Evolutionary conservation across 257 asterid genomes (phyloP).

Genomic region (Lantana camara): DNA sequence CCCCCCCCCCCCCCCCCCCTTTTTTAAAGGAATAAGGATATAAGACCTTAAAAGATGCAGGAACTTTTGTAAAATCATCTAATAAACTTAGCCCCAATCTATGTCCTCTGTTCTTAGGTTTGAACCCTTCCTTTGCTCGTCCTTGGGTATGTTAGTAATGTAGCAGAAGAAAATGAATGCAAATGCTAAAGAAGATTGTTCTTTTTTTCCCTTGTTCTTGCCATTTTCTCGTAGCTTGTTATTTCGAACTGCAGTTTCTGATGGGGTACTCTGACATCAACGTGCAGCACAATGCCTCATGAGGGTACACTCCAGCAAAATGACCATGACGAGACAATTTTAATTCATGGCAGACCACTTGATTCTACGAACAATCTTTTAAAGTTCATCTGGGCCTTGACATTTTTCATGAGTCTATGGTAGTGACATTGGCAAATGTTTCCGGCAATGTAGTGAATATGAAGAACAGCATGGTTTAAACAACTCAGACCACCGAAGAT

Average conservation of each 20-base stretch:
- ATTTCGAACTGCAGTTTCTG: not conserved
- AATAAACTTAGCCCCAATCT: not conserved
- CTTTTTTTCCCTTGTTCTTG: not conserved
- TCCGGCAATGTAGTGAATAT: conserved; percentile 7
- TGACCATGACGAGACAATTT: conserved; percentile 6
- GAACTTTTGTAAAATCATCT: not conserved
- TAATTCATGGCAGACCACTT: conserved; percentile 7
- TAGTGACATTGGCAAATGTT: conserved; percentile 1
- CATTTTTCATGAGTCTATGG: not conserved
- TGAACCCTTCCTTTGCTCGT: too few relatives aligned
- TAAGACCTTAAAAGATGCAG: not conserved
- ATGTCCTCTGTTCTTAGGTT: not conserved
- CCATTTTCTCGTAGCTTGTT: not conserved
- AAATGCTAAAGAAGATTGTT: not conserved
- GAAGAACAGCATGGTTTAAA: conserved; percentile 5
- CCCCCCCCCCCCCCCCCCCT: too few relatives aligned
- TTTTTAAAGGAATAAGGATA: too few relatives aligned
- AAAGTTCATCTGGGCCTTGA: not conserved
- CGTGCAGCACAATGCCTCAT: conserved; percentile 29
- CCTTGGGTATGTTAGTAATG: not conserved
- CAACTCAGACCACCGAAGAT: not conserved
- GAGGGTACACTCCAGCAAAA: conserved; percentile 14
- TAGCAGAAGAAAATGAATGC: conserved; percentile 15
- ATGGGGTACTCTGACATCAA: conserved; percentile 21
- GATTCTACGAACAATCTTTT: conserved; percentile 21